Evolutionary conservation across 2,329 filamentous ascomycete genomes (phyloP).

Genomic region (Trichoderma asperellum): DNA sequence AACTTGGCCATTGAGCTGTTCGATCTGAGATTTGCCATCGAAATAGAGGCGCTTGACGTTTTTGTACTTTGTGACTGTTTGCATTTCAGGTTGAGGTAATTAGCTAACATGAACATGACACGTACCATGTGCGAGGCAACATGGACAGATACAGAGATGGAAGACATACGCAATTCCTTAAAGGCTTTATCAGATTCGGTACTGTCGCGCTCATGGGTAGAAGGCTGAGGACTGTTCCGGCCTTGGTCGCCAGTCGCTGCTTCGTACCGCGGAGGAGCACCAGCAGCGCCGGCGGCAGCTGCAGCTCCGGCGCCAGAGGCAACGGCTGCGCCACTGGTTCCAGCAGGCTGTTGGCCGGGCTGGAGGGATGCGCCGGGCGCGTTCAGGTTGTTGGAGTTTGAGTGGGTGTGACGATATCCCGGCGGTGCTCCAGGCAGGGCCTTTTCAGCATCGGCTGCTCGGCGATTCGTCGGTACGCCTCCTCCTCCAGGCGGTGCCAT

Average conservation of each 20-base stretch:
- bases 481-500: conserved; percentile 55
- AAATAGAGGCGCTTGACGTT: conserved; percentile 98
- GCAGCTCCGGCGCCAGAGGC: conserved; percentile 39
- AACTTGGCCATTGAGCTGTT: conserved; percentile 82
- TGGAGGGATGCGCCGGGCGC: conserved; percentile 41
- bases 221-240: conserved; percentile 61
- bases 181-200: conserved; percentile 58
- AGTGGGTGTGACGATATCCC: conserved; percentile 58
- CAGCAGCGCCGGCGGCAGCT: conserved; percentile 47
- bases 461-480: conserved; percentile 50
- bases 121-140: not conserved
- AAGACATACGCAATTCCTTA: conserved; percentile 59
- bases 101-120: not conserved
- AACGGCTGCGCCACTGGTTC: not conserved
- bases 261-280: conserved; percentile 49
- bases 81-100: not conserved
- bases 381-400: conserved; percentile 49
- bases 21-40: conserved; percentile 90
- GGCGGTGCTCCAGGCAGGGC: conserved; percentile 54
- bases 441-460: conserved; percentile 56
- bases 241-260: conserved; percentile 51
- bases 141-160: not conserved
- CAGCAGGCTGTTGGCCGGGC: conserved; percentile 18
- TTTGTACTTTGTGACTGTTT: conserved; percentile 87
- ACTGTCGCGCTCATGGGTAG: conserved; percentile 46